Evolutionary conservation across 129 eudicot genomes (phyloP), one percentile per base, ranked within the genome.

Genomic region (Flaveria brownii): DNA sequence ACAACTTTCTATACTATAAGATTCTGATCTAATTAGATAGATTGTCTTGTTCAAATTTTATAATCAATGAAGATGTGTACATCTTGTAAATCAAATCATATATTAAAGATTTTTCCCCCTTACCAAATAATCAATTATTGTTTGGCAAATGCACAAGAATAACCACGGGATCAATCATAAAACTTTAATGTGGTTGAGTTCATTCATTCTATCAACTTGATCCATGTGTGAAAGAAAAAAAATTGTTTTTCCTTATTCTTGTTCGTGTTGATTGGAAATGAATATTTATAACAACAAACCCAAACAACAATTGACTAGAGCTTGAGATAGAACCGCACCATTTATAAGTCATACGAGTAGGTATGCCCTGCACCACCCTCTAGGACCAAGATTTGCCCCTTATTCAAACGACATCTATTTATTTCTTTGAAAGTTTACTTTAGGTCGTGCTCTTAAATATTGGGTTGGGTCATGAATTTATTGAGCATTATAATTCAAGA

Each of bases 1-100:
- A 75, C 56, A 75, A 61, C 56, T 59, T 55, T 54, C 16, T 46
- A 76, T 30, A 64, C 16, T 46, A 76, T 30, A 76, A 66, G 50
- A 76, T 76, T 65, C 63, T 63, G 72, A 64, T 76, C 50, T 42
- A 65, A n/a, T 33, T 70, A 70, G 20, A 70, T 70, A 70, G 39
- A 70, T 70, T 9, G 77, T 54, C 28, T 47, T 47, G 36, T 46
- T 45, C 56, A 45, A 22, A 10, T 69, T 69, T 69, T 69, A 28
- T 20, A 43, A 69, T 69, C 28, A 18, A 69, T 11, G 15, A 45
- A 69, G 39, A 18, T 66, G 71, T 36, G 9, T 33, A 41, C 50
- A 63, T 26, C 14, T 66, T 14, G 41, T 16, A 36, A 39, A 39
- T 66, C 16, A n/a, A 36, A 9, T 66, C 11, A 33, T 7, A 39